Evolutionary conservation across 495 filamentous ascomycete genomes (phyloP), one percentile per base, ranked within the genome.

Genomic region (Penicillium canariense): DNA sequence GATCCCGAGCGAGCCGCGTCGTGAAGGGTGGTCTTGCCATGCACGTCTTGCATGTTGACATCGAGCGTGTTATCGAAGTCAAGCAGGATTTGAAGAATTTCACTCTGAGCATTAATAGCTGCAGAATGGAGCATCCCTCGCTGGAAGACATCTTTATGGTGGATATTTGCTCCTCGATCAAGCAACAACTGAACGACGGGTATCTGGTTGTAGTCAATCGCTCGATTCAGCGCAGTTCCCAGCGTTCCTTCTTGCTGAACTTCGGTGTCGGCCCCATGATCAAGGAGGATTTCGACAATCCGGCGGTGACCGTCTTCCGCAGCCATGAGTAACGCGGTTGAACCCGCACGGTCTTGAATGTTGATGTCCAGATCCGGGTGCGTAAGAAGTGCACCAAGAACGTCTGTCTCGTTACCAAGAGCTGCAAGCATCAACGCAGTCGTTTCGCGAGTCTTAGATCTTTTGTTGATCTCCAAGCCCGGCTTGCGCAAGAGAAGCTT

Each of bases 261-360:
- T 9, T 50, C 47, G 3, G 47, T 50, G 38, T 50, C 31, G 15
- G 49, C 49, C 20, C 49, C 36, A 30, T 42, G 35, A 6, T 65
- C 58, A n/a, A 62, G 48, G 8, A 65, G 36, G 28, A 50, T 52
- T 32, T 56, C 56, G 5, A 56, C 55, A 25, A 42, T 48, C 6
- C 40, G 17, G 50, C 65, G 59, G 44, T 61, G 35, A n/a, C 42
- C 50, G 20, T 62, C 39, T 23, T 48, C 15, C 14, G 52, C 36
- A 15, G 40, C 42, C 34, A 27, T 36, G n/a, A 52, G 9, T 5
- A 43, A 47, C 26, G 46, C 34, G 9, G 47, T 56, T 10, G 42
- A 54, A n/a, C 40, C 51, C 6, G 14, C 22, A 23, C 10, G 6
- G 17, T 54, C 42, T 36, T 54, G 39, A 17, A 26, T 27, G n/a